These are phyloP conservation scores for Apophysomyces sp. DNA, from an alignment of 371 early-diverging fungal genomes.

Conservation along the genomic window DNA sequence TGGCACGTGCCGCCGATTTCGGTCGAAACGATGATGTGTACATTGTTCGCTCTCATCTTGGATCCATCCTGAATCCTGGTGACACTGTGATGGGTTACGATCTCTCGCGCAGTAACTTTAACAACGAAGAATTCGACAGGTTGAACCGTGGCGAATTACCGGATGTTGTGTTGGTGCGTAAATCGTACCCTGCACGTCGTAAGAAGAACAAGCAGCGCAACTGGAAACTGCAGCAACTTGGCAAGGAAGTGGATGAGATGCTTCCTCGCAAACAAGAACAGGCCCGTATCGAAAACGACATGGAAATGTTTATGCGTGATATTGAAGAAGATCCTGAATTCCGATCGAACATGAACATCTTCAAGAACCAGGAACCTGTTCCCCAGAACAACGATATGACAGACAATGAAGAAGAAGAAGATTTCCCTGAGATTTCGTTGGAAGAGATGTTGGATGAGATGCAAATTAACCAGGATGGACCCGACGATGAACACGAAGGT, in stretches of 20 bases:
- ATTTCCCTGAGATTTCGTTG: slow-evolving; percentile 88
- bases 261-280: slow-evolving; percentile 73
- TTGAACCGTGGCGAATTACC: slow-evolving; percentile 68
- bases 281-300: slow-evolving; percentile 75
- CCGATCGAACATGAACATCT: slow-evolving; percentile 89
- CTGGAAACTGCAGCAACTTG: slow-evolving; percentile 91
- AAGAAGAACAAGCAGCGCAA: slow-evolving; percentile 81
- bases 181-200: slow-evolving; percentile 87
- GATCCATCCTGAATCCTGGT: slow-evolving; percentile 86
- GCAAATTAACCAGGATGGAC: slow-evolving; percentile 59
- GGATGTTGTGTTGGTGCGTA: slow-evolving; percentile 89
- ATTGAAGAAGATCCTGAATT: slow-evolving; percentile 97
- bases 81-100: slow-evolving; percentile 94
- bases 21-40: slow-evolving; percentile 83
- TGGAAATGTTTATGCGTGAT: slow-evolving; percentile 91
- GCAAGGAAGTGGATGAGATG: slow-evolving; percentile 86
- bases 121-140: slow-evolving; percentile 80
- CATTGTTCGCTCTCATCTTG: slow-evolving; percentile 92
- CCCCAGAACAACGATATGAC: slow-evolving; percentile 53
- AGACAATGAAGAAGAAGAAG: slow-evolving; percentile 70
- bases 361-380: slow-evolving; percentile 62
- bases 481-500: slow-evolving; percentile 44
- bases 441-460: slow-evolving; percentile 92
- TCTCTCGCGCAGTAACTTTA: slow-evolving; percentile 86
- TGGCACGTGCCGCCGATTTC: slow-evolving; percentile 78